Evolutionary conservation across 2,329 filamentous ascomycete genomes (phyloP).

Genomic region (Aspergillus floridensis): DNA sequence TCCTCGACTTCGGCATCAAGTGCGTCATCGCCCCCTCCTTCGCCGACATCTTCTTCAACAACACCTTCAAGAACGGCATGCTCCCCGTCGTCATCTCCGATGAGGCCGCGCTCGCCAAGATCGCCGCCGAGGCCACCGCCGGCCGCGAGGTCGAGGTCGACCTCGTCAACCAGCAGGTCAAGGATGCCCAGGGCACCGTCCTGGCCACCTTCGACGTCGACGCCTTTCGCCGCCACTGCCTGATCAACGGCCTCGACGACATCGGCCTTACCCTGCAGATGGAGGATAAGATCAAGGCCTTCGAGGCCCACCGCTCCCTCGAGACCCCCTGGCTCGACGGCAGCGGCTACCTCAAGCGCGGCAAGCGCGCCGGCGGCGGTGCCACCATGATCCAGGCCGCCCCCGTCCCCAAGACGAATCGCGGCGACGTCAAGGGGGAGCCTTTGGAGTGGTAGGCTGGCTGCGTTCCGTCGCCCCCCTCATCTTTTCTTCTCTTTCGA

Average conservation of each 20-base stretch:
- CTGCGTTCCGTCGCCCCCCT: too few species aligned
- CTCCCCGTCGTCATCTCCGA: constrained; percentile 76
- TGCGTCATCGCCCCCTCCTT: constrained; percentile 86
- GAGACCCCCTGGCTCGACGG: constrained; percentile 92
- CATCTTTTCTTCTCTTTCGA: neutral
- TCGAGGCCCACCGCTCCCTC: constrained; percentile 72
- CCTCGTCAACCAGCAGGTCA: constrained; percentile 78
- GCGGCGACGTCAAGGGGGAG: constrained; percentile 78
- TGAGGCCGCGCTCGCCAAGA: constrained; percentile 61
- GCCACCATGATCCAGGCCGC: constrained; percentile 62
- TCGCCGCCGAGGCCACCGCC: constrained; percentile 73
- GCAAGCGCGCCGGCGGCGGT: constrained; percentile 48
- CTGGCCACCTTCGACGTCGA: constrained; percentile 84
- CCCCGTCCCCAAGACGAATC: constrained; percentile 82
- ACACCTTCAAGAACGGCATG: constrained; percentile 99
- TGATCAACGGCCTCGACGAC: constrained; percentile 90
- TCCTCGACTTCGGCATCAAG: constrained; percentile 94
- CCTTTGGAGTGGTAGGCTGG: constrained; percentile 77
- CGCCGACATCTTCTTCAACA: constrained; percentile 98
- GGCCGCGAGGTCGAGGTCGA: constrained; percentile 87
- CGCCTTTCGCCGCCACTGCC: constrained; percentile 89
- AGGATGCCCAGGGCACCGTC: constrained; percentile 68
- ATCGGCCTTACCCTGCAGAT: constrained; percentile 92
- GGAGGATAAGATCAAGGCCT: constrained; percentile 81
- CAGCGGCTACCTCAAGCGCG: constrained; percentile 68